A percentile compares a stretch with the other conserved stretches of the same genome.
Conservation (phyloP, 805 yeast species). For the Myxozyma sirexii region DNA sequence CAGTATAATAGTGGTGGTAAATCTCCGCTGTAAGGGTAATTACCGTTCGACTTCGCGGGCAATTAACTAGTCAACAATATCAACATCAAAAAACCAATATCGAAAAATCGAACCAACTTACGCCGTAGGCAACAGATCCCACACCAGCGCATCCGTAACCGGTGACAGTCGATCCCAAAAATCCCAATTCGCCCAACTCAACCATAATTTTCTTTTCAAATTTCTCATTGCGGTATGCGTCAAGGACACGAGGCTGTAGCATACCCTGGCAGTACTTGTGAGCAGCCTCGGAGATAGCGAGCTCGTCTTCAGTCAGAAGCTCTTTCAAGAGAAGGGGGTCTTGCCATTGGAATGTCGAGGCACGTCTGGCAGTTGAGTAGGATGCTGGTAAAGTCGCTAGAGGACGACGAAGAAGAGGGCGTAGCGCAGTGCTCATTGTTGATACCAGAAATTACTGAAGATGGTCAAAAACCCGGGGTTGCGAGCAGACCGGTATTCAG, state of each 20-base stretch:
- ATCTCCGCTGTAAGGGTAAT: not conserved
- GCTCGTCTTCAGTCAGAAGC: constrained; percentile 46
- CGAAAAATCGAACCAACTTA: constrained; percentile 10
- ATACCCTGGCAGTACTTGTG: constrained; percentile 45
- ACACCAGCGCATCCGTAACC: constrained; percentile 51
- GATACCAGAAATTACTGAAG: not conserved
- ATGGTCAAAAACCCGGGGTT: not conserved
- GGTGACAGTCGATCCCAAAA: constrained; percentile 47
- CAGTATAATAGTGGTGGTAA: not conserved
- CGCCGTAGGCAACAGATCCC: constrained; percentile 49
- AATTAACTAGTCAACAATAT: constrained; percentile 35
- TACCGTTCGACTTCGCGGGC: constrained; percentile 49
- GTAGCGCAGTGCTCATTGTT: not conserved
- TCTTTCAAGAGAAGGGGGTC: constrained; percentile 45
- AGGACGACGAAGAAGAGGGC: not conserved
- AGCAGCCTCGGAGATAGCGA: constrained; percentile 45
- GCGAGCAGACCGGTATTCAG: too few relatives aligned
- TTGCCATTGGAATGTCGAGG: constrained; percentile 43
- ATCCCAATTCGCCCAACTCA: constrained; percentile 49
- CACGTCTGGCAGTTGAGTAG: not conserved
- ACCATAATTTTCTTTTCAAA: constrained; percentile 44
- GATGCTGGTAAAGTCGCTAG: not conserved
- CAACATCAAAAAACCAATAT: too few relatives aligned
- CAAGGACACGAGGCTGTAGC: constrained; percentile 46
- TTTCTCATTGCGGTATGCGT: constrained; percentile 47